These are phyloP conservation scores for Calocybe cyanea DNA, from an alignment of 768 basidiomycete genomes.

Conservation along the genomic window DNA sequence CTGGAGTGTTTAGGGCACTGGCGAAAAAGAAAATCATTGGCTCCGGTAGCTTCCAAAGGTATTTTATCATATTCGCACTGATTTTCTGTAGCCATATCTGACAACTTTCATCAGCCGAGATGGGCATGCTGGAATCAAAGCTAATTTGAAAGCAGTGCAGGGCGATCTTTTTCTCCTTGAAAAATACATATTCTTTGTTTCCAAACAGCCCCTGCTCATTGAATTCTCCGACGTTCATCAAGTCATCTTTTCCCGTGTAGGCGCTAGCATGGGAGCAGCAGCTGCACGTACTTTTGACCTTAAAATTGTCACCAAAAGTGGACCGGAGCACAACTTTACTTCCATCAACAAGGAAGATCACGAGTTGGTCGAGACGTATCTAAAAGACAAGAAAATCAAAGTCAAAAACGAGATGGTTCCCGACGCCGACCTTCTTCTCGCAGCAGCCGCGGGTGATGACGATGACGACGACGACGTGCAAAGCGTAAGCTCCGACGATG, in stretches of 20 bases:
- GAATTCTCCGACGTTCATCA: conserved; percentile 88
- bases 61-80: conserved; percentile 3
- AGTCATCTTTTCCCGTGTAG: conserved; percentile 90
- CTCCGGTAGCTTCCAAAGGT: conserved; percentile 84
- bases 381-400: conserved; percentile 87
- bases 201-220: conserved; percentile 89
- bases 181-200: conserved; percentile 97
- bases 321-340: conserved; percentile 85
- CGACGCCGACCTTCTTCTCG: conserved; percentile 75
- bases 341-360: conserved; percentile 97
- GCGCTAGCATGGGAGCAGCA: conserved; percentile 74
- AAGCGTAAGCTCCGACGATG: conserved; percentile 73
- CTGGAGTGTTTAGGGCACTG: conserved; percentile 87
- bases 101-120: conserved; percentile 53
- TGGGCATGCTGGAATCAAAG: conserved; percentile 94
- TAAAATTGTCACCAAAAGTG: conserved; percentile 80
- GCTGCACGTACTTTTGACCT: conserved; percentile 94
- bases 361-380: conserved; percentile 76
- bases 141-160: conserved; percentile 93
- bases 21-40: conserved; percentile 90
- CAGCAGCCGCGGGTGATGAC: conserved; percentile 59
- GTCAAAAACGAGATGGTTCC: conserved; percentile 95
- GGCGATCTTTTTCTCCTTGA: conserved; percentile 98
- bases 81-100: not conserved
- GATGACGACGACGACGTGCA: conserved; percentile 85